Percentiles rank a stretch among this genome's conserved stretches.
Evolutionary conservation across 73 alveolate species (phyloP).

Genomic region (Paraurostyla sp.): DNA sequence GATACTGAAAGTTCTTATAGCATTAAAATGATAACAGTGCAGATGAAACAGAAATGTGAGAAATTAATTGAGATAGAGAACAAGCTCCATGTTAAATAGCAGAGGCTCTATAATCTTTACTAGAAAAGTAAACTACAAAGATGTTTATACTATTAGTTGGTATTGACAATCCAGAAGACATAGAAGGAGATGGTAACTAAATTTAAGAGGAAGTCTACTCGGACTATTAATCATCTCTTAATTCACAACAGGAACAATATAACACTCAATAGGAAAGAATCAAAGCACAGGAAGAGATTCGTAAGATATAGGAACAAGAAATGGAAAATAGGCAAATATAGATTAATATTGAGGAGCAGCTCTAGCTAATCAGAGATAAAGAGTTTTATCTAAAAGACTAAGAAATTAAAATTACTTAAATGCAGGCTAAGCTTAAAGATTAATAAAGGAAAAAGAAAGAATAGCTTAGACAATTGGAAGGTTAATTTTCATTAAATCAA

Average conservation of each 20-base stretch:
- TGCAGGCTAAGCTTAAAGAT: not conserved
- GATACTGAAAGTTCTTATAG: not conserved
- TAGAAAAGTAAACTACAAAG: not conserved
- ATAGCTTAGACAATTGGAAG: constrained; percentile 6
- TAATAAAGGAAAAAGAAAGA: not conserved
- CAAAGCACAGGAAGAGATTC: not conserved
- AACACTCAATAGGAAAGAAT: too few relatives aligned
- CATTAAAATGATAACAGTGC: not conserved
- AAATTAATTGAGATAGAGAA: constrained; percentile 7
- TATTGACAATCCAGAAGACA: not conserved
- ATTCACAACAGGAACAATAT: too few relatives aligned
- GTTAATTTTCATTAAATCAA: not conserved
- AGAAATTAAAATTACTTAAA: not conserved
- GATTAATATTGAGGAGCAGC: not conserved
- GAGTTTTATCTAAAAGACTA: not conserved
- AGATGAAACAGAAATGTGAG: constrained; percentile 6
- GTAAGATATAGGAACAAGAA: not conserved
- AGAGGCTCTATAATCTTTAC: not conserved
- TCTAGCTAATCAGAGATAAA: not conserved
- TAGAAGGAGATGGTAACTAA: not conserved
- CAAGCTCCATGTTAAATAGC: not conserved
- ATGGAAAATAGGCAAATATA: not conserved
- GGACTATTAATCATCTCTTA: too few relatives aligned
- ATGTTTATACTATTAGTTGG: not conserved
- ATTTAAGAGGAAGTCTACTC: not conserved